phyloP scores from a whole-genome alignment of 1,284 basidiomycete species.

The Rhodotorula sp. region DNA sequence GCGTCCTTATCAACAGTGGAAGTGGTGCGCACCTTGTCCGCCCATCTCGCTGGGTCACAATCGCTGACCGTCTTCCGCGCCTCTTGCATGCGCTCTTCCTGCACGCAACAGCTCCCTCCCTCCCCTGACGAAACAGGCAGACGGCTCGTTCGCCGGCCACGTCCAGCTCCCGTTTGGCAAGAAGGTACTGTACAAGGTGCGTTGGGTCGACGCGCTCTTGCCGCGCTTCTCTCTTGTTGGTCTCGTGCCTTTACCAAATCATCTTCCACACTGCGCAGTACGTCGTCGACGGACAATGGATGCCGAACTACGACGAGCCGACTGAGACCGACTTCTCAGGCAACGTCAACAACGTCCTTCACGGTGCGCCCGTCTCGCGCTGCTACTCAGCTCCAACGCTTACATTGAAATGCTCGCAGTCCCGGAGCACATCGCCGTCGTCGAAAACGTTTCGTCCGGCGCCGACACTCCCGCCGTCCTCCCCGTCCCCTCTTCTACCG shows the following conservation, averaged over 20 bases:
- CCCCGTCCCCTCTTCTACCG: constrained; percentile 22
- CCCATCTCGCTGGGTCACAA: background rate
- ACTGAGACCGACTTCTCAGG: constrained; percentile 40
- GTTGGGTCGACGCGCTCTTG: background rate
- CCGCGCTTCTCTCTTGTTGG: background rate
- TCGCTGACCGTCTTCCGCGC: no score
- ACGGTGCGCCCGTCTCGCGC: constrained; percentile 19
- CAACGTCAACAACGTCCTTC: constrained; percentile 43
- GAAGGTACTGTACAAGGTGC: constrained; percentile 44
- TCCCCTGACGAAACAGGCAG: constrained; percentile 28
- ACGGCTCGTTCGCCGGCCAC: constrained; percentile 38
- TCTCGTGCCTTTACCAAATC: background rate
- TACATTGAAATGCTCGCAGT: background rate
- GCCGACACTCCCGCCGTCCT: constrained; percentile 5
- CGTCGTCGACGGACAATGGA: constrained; percentile 43
- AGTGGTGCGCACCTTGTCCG: constrained; percentile 19
- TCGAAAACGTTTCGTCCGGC: background rate
- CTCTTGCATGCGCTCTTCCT: background rate
- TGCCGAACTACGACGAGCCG: constrained; percentile 36
- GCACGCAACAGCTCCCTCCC: constrained; percentile 21
- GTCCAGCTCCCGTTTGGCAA: constrained; percentile 32
- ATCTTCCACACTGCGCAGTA: constrained; percentile 21
- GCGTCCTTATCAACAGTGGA: constrained; percentile 2
- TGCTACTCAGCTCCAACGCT: background rate
- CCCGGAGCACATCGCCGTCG: constrained; percentile 1